A percentile compares a stretch with the other conserved stretches of the same genome.
Evolutionary conservation across 2,329 filamentous ascomycete species (phyloP).

Genomic region (Rutstroemia sp.): DNA sequence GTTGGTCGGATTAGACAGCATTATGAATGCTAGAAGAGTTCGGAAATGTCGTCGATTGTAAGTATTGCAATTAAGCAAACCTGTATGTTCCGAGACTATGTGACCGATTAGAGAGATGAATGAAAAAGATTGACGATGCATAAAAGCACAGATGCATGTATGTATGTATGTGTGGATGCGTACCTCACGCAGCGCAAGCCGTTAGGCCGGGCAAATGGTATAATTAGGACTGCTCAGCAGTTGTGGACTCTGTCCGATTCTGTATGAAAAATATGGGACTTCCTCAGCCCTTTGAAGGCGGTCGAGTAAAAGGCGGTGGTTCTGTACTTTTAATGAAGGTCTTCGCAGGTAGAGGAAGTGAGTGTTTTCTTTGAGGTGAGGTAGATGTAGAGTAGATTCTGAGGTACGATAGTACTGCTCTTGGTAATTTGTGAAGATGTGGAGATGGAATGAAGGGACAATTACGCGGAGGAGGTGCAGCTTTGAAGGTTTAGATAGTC

Average conservation of each 20-base stretch:
- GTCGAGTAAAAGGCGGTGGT: not conserved
- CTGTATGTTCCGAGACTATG: slow-evolving; percentile 41
- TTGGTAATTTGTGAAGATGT: slow-evolving; percentile 1
- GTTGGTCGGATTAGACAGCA: slow-evolving; percentile 71
- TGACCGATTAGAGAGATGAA: not conserved
- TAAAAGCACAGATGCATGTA: not conserved
- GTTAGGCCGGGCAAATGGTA: slow-evolving; percentile 62
- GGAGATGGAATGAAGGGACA: not conserved
- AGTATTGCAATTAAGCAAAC: slow-evolving; percentile 43
- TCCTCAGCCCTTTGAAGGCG: slow-evolving; percentile 22
- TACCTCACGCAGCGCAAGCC: slow-evolving; percentile 83
- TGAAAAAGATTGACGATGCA: not conserved
- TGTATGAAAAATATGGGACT: slow-evolving; percentile 16
- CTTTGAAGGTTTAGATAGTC: slow-evolving; percentile 7
- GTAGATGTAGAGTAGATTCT: not conserved
- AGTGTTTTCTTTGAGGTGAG: not conserved
- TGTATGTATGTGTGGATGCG: slow-evolving; percentile 15
- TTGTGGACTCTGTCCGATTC: slow-evolving; percentile 34
- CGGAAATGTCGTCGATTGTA: slow-evolving; percentile 49
- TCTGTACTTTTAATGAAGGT: slow-evolving; percentile 1
- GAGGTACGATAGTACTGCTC: not conserved
- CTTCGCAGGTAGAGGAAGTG: slow-evolving; percentile 5
- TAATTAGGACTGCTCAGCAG: slow-evolving; percentile 41
- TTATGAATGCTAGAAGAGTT: slow-evolving; percentile 63
- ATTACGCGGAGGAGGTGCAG: not conserved